Evolutionary conservation across 192 early-diverging fungal genomes (phyloP).

Genomic region (Umbelopsis isabellina): DNA sequence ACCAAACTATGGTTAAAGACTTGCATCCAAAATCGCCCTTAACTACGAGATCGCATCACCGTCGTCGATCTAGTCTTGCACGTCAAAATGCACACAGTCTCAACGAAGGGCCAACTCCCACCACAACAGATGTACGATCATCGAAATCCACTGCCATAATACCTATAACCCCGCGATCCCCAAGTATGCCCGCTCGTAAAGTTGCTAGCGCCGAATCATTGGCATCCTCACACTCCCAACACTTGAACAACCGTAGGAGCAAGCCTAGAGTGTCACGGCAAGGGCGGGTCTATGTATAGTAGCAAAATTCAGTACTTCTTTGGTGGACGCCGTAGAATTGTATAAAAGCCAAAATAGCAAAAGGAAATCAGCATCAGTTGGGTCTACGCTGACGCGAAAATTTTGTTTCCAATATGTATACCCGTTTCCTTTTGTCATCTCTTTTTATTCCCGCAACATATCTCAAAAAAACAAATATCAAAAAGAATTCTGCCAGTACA

Average conservation of each 20-base stretch:
- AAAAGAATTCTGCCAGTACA: too few species aligned
- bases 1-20: neutral
- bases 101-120: neutral
- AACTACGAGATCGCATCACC: neutral
- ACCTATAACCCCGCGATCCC: neutral
- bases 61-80: neutral
- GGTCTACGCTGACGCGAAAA: too few species aligned
- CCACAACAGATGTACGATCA: neutral
- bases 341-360: too few species aligned
- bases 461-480: too few species aligned
- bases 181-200: neutral
- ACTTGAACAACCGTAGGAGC: neutral
- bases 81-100: neutral
- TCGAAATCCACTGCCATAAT: constrained; percentile 10
- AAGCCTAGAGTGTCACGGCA: neutral
- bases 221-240: neutral
- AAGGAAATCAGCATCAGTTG: too few species aligned
- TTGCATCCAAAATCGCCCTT: neutral
- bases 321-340: too few species aligned
- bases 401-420: too few species aligned
- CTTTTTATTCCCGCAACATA: too few species aligned
- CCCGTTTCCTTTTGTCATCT: too few species aligned
- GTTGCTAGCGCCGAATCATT: neutral
- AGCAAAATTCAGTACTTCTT: too few species aligned
- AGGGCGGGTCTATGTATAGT: neutral